Evolutionary conservation across 768 basidiomycete genomes (phyloP), one percentile per base, ranked within the genome.

Genomic region (Royoungia palumana): DNA sequence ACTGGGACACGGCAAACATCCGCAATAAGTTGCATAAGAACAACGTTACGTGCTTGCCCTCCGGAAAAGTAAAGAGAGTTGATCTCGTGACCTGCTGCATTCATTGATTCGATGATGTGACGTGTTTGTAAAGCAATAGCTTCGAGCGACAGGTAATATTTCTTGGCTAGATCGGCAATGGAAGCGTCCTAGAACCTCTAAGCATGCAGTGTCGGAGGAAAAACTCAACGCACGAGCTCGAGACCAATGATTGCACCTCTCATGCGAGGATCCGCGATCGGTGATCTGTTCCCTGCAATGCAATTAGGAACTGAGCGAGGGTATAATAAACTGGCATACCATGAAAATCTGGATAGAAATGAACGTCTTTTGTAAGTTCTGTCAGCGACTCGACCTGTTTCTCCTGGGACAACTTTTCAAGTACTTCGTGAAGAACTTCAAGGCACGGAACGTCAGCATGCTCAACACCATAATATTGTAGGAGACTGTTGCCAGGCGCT

Each of bases 241-340:
- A 98, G 79, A 25, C 96, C 96, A 46, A 84, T 76, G 49, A 98
- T 85, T 42, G 92, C 87, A 17, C 96, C 96, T 32, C 88, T 78
- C 95, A 98, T 96, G 45, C 79, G 82, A n/a, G 90, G 78, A 65
- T 99, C 96, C 2, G 95, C 95, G 38, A 98, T 83, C 1, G 96
- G 96, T 1, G 94, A 97, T 51, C 96, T 79, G 68, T 99, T 99
- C 34, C 95, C 94, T 94, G 67, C 20, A 40, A 32, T 25, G 8
- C 35, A 32, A 8, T 51, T 32, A 46, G 47, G 46, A 30, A 32
- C 41, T 20, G 21, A n/a, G 9, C 13, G 28, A 30, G 21, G 36
- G 28, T 35, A 17, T 20, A 16, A 1, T 19, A 20, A 21, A 12
- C 17, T 27, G 20, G 38, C 67, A 34, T 59, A 88, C 93, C 94